Evolutionary conservation across 345 rosid species (phyloP).

Genomic region (Acer saccharum): DNA sequence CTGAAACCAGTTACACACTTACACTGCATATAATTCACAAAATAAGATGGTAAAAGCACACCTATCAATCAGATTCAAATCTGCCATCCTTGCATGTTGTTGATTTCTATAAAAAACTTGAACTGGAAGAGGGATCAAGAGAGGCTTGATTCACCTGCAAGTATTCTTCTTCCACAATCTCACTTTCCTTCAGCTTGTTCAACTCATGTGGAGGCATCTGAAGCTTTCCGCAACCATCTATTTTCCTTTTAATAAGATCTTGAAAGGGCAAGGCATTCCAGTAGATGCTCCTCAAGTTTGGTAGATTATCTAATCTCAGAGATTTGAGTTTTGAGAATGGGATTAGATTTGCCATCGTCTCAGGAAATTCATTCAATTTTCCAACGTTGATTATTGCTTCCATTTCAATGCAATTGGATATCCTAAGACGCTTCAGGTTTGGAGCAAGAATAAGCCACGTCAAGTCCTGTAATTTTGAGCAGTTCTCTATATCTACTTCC

Average conservation of each 20-base stretch:
- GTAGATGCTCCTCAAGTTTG: conserved; percentile 25
- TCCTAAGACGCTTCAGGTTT: conserved; percentile 10
- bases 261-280: conserved; percentile 21
- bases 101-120: not conserved
- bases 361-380: conserved; percentile 3
- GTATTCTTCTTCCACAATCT: not conserved
- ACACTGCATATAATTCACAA: too few relatives aligned
- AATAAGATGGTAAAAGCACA: too few relatives aligned
- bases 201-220: not conserved
- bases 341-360: not conserved
- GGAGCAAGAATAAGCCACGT: conserved; percentile 33
- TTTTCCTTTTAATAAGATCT: not conserved
- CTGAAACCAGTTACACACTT: too few relatives aligned
- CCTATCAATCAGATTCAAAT: too few relatives aligned
- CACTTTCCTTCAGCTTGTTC: not conserved
- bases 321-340: conserved; percentile 25
- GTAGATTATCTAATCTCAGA: not conserved
- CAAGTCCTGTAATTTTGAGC: conserved; percentile 17
- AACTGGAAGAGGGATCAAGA: not conserved
- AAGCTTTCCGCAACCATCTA: conserved; percentile 9
- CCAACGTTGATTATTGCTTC: conserved; percentile 25
- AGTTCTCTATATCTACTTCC: not conserved
- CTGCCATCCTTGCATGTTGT: too few relatives aligned
- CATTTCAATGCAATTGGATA: conserved; percentile 7
- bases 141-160: not conserved